Evolutionary conservation across 2,329 filamentous ascomycete genomes (phyloP), one percentile per base, ranked within the genome.

Genomic region (Metarhizium rileyi): DNA sequence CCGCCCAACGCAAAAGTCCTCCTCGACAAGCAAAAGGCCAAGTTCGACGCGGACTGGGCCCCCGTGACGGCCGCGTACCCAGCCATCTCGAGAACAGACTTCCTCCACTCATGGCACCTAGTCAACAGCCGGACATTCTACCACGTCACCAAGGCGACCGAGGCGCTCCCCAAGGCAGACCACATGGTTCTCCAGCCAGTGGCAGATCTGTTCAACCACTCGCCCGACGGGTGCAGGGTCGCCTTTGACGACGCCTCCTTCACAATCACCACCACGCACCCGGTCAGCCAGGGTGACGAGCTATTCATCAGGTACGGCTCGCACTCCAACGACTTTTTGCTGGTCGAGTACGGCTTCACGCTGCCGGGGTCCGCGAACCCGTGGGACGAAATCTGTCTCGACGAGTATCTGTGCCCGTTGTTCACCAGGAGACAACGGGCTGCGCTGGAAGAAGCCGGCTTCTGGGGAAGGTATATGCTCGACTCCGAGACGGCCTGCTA

Each of bases 141-240:
- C 65, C 78, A 78, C 63, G 64, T 69, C 27, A 71, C 69, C 38
- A 62, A 72, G 2, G 65, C 64, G 35, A 72, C 76, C 53, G 66
- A 72, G 60, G 57, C 64, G 53, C 63, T 69, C 23, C 55, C 65
- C 56, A 59, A 66, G 58, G 63, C 76, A 56, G 84, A 87, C 57
- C 78, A 78, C 58, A 79, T 87, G 71, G 79, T 79, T 9, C 74
- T 88, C 56, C 83, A 83, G 63, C 86, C 86, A 1, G 82, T 87
- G 33, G 80, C 84, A 1, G 86, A 90, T 62, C 78, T 86, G 49
- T 84, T 89, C 70, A 90, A 80, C 57, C 76, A 78, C 58, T 62
- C 68, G 5, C 66, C 73, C 36, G 56, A 56, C 9, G 72, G 73
- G 26, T 83, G 80, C 63, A 64, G 70, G 14, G 78, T 81, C 1